Base-by-base conservation (phyloP, 306 rosid species). In the Begonia masoniana region DNA sequence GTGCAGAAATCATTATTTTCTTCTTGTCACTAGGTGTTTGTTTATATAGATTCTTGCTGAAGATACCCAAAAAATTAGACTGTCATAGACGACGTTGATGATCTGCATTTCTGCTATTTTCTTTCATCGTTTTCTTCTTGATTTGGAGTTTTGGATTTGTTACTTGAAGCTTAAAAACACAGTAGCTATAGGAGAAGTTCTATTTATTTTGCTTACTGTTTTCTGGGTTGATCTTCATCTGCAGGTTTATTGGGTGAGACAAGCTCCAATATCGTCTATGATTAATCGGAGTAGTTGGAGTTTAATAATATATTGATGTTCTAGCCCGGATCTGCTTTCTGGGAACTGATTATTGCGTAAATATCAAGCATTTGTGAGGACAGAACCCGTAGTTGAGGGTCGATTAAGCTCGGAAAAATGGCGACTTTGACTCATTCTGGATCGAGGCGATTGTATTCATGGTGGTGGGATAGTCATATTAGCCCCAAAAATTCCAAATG, bases 381-480 rank as follows among this genome's bases (percentile, higher is more conserved):
- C 93, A 42, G 78, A 74, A 64, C 78, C 76, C 39, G 80, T 80
- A 31, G 62, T 60, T 71, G 62, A 71, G 79, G 62, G 54, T 83
- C 76, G 47, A 78, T 61, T 60, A 73, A 10, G 83, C 85, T n/a
- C 1, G 89, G 89, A 62, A 68, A 65, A 55, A 83, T 92, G 95
- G 94, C 93, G 52, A 74, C 95, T 24, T 26, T 83, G 65, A 70
- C 65, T 35, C 87, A 92, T 63, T 81, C 93, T 0, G 99, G 87
- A 62, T 77, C 99, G 41, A 73, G 96, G 66, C 94, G 95, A 56
- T 66, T 92, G 56, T 92, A 92, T 71, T 92, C 99, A 58, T 92
- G 99, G 99, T 92, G 99, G 99, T 92, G 99, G 99, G 99, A 92
- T 62, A 92, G 99, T 63, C 99, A 92, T 73, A 83, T 75, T 57